phyloP scores from a whole-genome alignment of 768 basidiomycete genomes.

The Mycena haematopus region DNA sequence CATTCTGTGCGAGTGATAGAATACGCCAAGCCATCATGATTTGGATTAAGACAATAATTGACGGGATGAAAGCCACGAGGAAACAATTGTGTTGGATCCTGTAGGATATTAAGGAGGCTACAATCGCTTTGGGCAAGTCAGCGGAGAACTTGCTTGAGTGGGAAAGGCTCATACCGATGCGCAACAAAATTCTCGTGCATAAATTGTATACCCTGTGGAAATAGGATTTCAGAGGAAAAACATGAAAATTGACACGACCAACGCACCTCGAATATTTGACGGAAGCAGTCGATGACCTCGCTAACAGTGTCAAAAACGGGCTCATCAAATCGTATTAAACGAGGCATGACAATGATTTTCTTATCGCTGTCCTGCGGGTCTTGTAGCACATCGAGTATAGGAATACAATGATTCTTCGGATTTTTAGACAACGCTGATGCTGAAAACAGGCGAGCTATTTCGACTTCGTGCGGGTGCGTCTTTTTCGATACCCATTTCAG shows the following conservation, averaged over 20 bases:
- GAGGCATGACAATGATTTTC: conserved; percentile 32
- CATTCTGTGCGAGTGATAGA: conserved; percentile 5
- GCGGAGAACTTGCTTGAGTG: too few species aligned
- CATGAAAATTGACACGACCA: too few species aligned
- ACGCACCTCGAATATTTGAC: conserved; percentile 31
- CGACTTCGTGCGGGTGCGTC: conserved; percentile 14
- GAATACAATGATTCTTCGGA: conserved; percentile 25
- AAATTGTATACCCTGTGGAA: conserved; percentile 6
- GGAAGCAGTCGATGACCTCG: conserved; percentile 31
- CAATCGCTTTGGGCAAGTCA: conserved; percentile 8
- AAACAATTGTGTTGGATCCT: conserved; percentile 1
- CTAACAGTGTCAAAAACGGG: conserved; percentile 31
- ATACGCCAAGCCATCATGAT: not conserved
- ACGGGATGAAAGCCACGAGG: conserved; percentile 10
- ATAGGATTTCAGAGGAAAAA: not conserved
- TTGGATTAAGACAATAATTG: not conserved
- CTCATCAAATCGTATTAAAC: conserved; percentile 9
- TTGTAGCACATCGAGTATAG: conserved; percentile 17
- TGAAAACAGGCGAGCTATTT: conserved; percentile 16
- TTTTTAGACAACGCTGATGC: not conserved
- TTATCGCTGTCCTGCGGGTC: conserved; percentile 4
- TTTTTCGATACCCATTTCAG: conserved; percentile 6
- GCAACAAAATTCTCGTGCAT: conserved; percentile 20
- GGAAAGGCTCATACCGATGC: conserved; percentile 6
- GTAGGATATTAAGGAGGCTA: not conserved